phyloP scores from a whole-genome alignment of 192 early-diverging fungal species.

The Phycomyces nitens region DNA sequence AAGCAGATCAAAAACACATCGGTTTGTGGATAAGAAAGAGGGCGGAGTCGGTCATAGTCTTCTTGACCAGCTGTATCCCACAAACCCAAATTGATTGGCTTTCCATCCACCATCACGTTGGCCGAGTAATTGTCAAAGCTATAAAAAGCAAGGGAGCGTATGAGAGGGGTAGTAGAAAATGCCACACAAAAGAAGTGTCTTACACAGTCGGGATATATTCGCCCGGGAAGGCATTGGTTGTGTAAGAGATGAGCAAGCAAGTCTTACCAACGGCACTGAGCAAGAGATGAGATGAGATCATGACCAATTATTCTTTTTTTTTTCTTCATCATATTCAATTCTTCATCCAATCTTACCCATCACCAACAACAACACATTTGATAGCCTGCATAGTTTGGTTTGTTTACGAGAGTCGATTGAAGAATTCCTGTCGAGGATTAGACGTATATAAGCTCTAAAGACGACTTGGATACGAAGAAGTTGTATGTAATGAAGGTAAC shows the following conservation, averaged over 20 bases:
- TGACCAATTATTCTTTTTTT: not conserved
- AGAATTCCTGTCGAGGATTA: not conserved
- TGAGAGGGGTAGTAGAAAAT: not conserved
- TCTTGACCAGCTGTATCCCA: constrained; percentile 96
- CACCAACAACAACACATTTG: constrained; percentile 34
- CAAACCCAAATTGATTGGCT: constrained; percentile 88
- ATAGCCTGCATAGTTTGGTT: constrained; percentile 29
- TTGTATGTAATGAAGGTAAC: not conserved
- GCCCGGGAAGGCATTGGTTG: constrained; percentile 99
- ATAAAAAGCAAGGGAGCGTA: constrained; percentile 1
- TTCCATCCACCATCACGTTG: constrained; percentile 93
- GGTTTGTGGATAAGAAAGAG: constrained; percentile 90
- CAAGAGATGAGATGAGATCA: not conserved
- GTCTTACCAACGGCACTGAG: constrained; percentile 90
- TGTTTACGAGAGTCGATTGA: not conserved
- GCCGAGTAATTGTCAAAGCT: constrained; percentile 92
- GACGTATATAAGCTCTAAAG: not conserved
- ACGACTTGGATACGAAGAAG: not conserved
- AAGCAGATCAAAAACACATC: constrained; percentile 24
- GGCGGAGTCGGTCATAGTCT: constrained; percentile 89
- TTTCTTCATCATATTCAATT: not conserved
- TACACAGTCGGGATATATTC: constrained; percentile 99
- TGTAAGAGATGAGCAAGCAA: constrained; percentile 96
- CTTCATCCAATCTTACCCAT: constrained; percentile 22
- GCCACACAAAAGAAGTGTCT: constrained; percentile 21